Evolutionary conservation across 805 yeast genomes (phyloP), one percentile per base, ranked within the genome.

Genomic region (Saccharomyces cerevisiae): DNA sequence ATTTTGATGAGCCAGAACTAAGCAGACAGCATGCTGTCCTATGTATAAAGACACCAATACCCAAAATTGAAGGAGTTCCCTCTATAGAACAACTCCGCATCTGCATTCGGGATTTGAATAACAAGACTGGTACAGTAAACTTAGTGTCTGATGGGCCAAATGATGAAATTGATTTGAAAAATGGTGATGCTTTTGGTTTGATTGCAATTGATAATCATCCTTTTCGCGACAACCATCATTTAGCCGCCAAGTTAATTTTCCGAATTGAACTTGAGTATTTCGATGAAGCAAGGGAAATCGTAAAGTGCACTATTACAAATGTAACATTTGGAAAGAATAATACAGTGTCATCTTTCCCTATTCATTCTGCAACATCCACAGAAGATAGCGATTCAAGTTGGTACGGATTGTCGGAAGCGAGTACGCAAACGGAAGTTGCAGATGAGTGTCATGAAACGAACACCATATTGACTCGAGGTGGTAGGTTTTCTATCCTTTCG

Each of bases 101-200:
- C 5, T 61, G 57, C 49, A 53, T 64, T 11, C 59, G 59, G 51
- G 66, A 63, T 32, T 51, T 63, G 41, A 59, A 57, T 27, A 59
- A 62, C 29, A 48, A 62, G 2, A 58, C 60, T 48, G 66, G 68
- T 3, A 60, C 63, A 17, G 65, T 63, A 26, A 67, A 64, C 51
- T 47, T 63, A 41, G 60, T 62, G 32, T 57, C 65, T 3, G 53
- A 59, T 41, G 59, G 55, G 10, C 51, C 55, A 24, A 57, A 57
- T 32, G 56, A 56, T 30, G 53, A 63, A 1, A 58, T 65, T 10
- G 67, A 65, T 51, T 53, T 65, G 46, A 62, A 59, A 52, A 63
- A 61, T 49, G 67, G 68, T 4, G 67, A 65, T 46, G 48, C 61
- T 10, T 62, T 65, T 54, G 67, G 66, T 2, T 48, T 65, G 30